phyloP scores from a whole-genome alignment of 2,329 filamentous ascomycete species.

The Aotearoamyces nothofagi region DNA sequence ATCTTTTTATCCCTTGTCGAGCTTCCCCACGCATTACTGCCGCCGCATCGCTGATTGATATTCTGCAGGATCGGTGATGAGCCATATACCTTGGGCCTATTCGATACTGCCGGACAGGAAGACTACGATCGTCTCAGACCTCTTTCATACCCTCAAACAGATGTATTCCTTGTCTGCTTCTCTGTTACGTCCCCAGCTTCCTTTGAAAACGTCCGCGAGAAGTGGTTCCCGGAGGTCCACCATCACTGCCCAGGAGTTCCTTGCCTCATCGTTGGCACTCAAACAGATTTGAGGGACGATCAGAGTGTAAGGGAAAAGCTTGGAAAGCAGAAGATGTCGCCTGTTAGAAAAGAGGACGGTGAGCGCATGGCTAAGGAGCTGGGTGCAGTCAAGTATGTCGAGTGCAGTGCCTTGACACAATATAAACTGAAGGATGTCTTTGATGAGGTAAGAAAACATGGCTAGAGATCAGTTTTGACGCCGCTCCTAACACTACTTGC shows the following conservation, averaged over 20 bases:
- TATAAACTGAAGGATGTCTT: slow-evolving; percentile 99
- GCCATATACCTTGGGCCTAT: slow-evolving; percentile 91
- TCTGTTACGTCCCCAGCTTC: slow-evolving; percentile 94
- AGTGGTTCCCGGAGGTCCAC: slow-evolving; percentile 97
- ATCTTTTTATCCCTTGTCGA: too few relatives aligned
- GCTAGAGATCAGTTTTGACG: not conserved
- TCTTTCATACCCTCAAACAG: slow-evolving; percentile 93
- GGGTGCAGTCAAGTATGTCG: slow-evolving; percentile 96
- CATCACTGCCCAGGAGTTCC: slow-evolving; percentile 97
- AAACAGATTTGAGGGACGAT: slow-evolving; percentile 91
- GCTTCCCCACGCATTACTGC: too few relatives aligned
- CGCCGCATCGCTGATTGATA: too few relatives aligned
- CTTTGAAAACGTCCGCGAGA: slow-evolving; percentile 98
- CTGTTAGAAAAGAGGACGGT: slow-evolving; percentile 82
- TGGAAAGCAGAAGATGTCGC: slow-evolving; percentile 88
- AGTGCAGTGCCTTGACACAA: slow-evolving; percentile 95
- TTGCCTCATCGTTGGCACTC: slow-evolving; percentile 93
- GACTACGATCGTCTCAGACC: slow-evolving; percentile 97
- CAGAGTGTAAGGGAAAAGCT: slow-evolving; percentile 78
- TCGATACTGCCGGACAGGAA: slow-evolving; percentile 98
- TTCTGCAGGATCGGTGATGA: slow-evolving; percentile 85
- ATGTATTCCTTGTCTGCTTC: slow-evolving; percentile 98
- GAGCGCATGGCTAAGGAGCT: slow-evolving; percentile 94
- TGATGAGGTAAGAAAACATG: slow-evolving; percentile 68
- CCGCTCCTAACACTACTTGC: slow-evolving; percentile 11